phyloP scores from a whole-genome alignment of 2,329 filamentous ascomycete genomes.

The Endoconidiophora laricicola region DNA sequence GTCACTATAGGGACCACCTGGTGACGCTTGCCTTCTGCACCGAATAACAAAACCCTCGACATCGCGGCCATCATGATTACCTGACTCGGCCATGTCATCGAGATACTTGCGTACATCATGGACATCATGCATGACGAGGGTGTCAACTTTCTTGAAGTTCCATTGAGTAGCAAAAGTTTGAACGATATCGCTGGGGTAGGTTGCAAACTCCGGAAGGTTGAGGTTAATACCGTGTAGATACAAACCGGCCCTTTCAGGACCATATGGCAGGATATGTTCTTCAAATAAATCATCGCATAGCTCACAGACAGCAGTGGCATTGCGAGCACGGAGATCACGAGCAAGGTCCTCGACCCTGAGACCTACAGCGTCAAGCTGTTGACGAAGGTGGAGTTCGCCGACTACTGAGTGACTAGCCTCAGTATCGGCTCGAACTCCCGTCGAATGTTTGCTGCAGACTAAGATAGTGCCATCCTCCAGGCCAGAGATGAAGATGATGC shows the following conservation, averaged over 20 bases:
- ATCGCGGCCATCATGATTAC: conserved; percentile 76
- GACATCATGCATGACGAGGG: conserved; percentile 61
- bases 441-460: conserved; percentile 99
- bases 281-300: conserved; percentile 93
- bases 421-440: conserved; percentile 56
- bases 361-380: conserved; percentile 60
- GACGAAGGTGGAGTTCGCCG: conserved; percentile 68
- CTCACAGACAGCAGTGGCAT: conserved; percentile 88
- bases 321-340: conserved; percentile 55
- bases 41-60: conserved; percentile 95
- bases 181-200: conserved; percentile 67
- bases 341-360: conserved; percentile 69
- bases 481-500: conserved; percentile 92
- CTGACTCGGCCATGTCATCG: conserved; percentile 71
- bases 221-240: conserved; percentile 95
- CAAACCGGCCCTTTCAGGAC: conserved; percentile 64
- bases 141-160: conserved; percentile 83
- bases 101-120: conserved; percentile 62
- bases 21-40: conserved; percentile 51
- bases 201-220: conserved; percentile 82
- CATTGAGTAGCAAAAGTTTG: conserved; percentile 80
- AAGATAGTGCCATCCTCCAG: conserved; percentile 77
- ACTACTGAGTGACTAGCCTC: conserved; percentile 67
- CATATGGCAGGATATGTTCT: conserved; percentile 88
- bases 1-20: conserved; percentile 48